Evolutionary conservation across 2,329 filamentous ascomycete species (phyloP), one percentile per base, ranked within the genome.

Genomic region (Hypoxylon sp.): DNA sequence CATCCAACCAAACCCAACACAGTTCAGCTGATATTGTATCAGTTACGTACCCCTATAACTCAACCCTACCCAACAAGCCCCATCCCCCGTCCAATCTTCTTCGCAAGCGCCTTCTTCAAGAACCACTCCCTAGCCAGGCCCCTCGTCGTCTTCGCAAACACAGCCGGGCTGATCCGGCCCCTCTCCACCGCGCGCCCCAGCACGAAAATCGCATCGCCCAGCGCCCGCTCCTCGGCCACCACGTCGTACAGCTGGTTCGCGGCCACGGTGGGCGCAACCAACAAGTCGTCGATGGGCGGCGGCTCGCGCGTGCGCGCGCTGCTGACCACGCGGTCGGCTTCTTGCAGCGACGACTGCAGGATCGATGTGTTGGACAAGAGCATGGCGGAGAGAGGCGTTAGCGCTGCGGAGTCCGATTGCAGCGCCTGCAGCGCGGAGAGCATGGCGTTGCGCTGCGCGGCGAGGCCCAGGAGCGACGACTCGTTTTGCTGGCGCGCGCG

Each of bases 211-310:
- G 94, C 92, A 78, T 98, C 95, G 33, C 91, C 92, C 53, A 97
- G 87, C 2, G 92, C 94, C 72, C 91, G 87, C 81, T 98, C 95
- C 78, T 99, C 96, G 1, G 94, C 94, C 30, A 95, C 93, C 1
- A 97, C 85, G 53, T 91, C 90, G 80, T 98, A 99, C 22, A 99
- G 83, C 83, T 99, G 96, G 72, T 95, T 95, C 0, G 92, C 93
- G 3, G 98, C 96, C 1, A 98, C 91, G 0, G 94, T 98, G 0
- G 95, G 94, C 2, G 95, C 94, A n/a, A 98, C 93, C 2, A 99
- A 85, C 35, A 98, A 86, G 67, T 97, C 94, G 78, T 99, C 96
- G 54, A 98, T 91, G 53, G 91, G 89, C 0, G 95, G 94, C 0
- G 90, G 86, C 44, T 86, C 86, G 54, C 92, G 89, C 14, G 85